Evolutionary conservation across 257 asterid species (phyloP).

Genomic region (Scutellaria minor): DNA sequence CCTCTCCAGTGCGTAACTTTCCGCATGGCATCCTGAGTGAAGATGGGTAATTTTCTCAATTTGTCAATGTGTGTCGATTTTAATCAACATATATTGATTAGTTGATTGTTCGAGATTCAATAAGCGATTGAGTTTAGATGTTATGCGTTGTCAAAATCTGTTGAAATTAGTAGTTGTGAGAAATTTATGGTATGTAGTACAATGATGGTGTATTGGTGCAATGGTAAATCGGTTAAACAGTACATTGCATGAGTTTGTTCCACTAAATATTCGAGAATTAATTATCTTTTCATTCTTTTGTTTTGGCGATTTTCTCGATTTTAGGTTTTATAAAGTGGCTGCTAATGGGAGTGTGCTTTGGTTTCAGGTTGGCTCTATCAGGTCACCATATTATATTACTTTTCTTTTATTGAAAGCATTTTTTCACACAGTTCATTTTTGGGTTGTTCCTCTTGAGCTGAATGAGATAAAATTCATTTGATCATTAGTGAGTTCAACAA

Average conservation of each 20-base stretch:
- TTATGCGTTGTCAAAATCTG: constrained; percentile 14
- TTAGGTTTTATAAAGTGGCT: constrained; percentile 89
- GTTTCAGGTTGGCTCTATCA: constrained; percentile 97
- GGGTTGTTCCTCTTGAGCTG: constrained; percentile 2
- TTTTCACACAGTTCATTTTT: background rate
- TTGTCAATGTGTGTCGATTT: constrained; percentile 8
- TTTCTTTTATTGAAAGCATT: constrained; percentile 9
- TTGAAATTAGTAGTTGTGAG: background rate
- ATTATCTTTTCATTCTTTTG: constrained; percentile 23
- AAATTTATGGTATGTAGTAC: constrained; percentile 7
- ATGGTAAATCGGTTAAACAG: background rate
- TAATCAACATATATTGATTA: background rate
- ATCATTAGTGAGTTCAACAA: background rate
- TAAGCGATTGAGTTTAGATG: constrained; percentile 5
- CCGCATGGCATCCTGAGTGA: constrained; percentile 95
- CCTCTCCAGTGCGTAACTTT: constrained; percentile 58
- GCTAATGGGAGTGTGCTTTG: constrained; percentile 84
- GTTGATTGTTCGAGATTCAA: constrained; percentile 21
- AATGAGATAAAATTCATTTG: constrained; percentile 7
- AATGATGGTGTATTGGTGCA: constrained; percentile 6
- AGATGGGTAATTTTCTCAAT: constrained; percentile 74
- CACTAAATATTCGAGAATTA: constrained; percentile 7
- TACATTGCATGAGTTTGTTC: background rate
- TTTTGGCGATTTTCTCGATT: constrained; percentile 30
- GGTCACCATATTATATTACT: constrained; percentile 57